These are phyloP conservation scores for Paraurostyla sp. DNA, from an alignment of 73 alveolate species.

Conservation along the genomic window DNA sequence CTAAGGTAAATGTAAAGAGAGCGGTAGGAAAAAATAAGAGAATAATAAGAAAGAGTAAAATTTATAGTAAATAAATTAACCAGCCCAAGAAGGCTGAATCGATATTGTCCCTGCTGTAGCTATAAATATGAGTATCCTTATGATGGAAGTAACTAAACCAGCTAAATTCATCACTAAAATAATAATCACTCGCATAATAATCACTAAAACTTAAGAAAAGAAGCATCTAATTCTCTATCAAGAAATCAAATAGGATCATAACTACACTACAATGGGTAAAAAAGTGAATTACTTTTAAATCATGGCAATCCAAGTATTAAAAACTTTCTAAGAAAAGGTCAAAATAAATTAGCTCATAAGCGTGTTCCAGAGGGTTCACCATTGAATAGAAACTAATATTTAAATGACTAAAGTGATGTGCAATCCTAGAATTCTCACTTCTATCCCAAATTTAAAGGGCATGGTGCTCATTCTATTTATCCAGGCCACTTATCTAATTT, in stretches of 20 bases:
- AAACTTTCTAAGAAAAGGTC: neutral
- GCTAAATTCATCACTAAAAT: neutral
- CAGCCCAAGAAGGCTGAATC: neutral
- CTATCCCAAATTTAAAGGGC: neutral
- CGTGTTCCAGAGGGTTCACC: neutral
- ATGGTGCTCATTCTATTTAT: neutral
- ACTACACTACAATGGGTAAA: neutral
- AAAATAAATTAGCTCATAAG: neutral
- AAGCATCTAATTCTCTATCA: no score
- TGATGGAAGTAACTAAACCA: no score
- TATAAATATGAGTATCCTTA: neutral
- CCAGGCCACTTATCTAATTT: neutral
- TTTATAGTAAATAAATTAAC: neutral
- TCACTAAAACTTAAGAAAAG: neutral
- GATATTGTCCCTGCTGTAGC: constrained; percentile 12
- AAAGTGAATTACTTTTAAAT: no score
- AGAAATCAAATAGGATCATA: neutral
- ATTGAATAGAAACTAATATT: no score
- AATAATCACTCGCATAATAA: neutral
- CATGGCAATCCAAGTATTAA: neutral
- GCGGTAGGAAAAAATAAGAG: neutral
- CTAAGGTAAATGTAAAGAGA: neutral
- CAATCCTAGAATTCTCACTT: neutral
- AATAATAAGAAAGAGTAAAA: neutral
- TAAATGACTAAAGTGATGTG: no score